Evolutionary conservation across 1,284 basidiomycete species (phyloP).

Genomic region (Vanrija pseudolonga): DNA sequence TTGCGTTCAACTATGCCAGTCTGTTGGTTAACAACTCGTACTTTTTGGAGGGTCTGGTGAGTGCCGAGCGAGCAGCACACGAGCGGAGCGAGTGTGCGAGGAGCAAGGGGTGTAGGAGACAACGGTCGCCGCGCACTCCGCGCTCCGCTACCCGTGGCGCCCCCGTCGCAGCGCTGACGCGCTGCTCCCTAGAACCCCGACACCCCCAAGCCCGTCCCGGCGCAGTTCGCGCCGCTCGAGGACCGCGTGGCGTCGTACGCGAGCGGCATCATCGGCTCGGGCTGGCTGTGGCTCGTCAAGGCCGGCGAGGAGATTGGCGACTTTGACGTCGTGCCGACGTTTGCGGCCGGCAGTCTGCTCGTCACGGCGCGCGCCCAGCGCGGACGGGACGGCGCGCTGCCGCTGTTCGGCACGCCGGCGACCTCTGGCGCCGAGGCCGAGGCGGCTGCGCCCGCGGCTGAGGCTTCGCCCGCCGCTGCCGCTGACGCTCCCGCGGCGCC

Average conservation of each 20-base stretch:
- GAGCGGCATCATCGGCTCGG: conserved; percentile 56
- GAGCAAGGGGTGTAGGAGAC: not conserved
- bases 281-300: conserved; percentile 60
- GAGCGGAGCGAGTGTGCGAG: not conserved
- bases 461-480: not conserved
- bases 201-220: conserved; percentile 22
- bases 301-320: conserved; percentile 25
- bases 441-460: not conserved
- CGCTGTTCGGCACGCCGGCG: conserved; percentile 29
- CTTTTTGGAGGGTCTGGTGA: conserved; percentile 80
- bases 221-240: conserved; percentile 27
- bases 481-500: conserved; percentile 1
- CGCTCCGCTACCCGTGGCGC: too few species aligned
- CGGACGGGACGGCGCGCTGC: conserved; percentile 31
- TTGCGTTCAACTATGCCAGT: conserved; percentile 88
- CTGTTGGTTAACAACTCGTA: conserved; percentile 93
- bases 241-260: conserved; percentile 44
- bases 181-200: conserved; percentile 25
- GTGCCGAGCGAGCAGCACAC: conserved; percentile 40
- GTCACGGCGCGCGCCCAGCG: conserved; percentile 53
- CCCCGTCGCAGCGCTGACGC: too few species aligned
- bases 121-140: not conserved
- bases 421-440: not conserved
- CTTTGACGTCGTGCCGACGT: conserved; percentile 57
- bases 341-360: conserved; percentile 84